These are phyloP conservation scores for Zopfia rhizophila DNA, from an alignment of 2,329 filamentous ascomycete genomes.

Conservation along the genomic window DNA sequence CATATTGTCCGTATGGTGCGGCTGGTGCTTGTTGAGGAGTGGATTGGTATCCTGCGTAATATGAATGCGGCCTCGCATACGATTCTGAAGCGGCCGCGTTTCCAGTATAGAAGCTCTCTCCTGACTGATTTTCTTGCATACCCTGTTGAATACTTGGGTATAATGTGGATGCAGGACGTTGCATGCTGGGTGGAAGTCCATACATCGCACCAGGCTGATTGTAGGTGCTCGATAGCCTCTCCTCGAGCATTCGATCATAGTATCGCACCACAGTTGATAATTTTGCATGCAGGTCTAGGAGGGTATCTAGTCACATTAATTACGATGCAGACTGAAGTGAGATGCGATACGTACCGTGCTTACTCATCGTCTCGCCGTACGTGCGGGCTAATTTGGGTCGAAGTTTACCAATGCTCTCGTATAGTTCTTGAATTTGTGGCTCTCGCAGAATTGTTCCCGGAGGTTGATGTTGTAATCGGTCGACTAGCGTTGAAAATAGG, in stretches of 20 bases:
- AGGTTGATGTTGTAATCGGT: constrained; percentile 92
- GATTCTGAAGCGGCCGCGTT: constrained; percentile 64
- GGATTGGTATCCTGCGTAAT: constrained; percentile 60
- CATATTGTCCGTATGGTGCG: constrained; percentile 47
- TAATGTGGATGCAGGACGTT: constrained; percentile 64
- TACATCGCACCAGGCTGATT: constrained; percentile 72
- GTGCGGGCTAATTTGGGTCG: constrained; percentile 93
- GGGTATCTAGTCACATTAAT: constrained; percentile 73
- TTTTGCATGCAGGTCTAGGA: constrained; percentile 94
- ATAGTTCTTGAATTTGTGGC: constrained; percentile 96
- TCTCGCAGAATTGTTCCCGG: constrained; percentile 96
- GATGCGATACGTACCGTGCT: constrained; percentile 75
- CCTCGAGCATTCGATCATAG: constrained; percentile 98
- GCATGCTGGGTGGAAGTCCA: constrained; percentile 45
- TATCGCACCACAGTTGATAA: constrained; percentile 95
- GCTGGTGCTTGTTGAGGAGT: constrained; percentile 55
- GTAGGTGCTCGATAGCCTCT: constrained; percentile 92
- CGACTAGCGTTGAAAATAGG: constrained; percentile 91
- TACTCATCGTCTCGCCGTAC: constrained; percentile 99
- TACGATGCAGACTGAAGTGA: not conserved
- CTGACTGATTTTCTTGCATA: constrained; percentile 57
- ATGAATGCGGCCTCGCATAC: constrained; percentile 62
- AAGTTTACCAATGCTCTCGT: constrained; percentile 94
- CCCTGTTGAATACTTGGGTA: constrained; percentile 73
- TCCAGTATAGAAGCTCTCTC: constrained; percentile 85